Conservation (phyloP, 179 eudicot species). For the Corrigiola litoralis region DNA sequence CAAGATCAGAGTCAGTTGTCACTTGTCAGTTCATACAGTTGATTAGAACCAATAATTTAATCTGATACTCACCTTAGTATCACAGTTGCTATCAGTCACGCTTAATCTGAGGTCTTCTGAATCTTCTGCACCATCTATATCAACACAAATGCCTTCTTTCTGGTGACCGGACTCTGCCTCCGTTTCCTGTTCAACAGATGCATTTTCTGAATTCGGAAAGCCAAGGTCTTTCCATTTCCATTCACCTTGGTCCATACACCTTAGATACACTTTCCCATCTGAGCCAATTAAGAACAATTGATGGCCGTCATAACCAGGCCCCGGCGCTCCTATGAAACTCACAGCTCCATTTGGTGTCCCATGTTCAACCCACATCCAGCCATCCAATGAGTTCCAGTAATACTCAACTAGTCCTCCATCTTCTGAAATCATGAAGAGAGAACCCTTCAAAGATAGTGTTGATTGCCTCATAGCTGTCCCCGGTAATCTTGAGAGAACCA, state of each 20-base stretch:
- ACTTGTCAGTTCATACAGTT: neutral
- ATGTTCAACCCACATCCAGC: constrained; percentile 89
- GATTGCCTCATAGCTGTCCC: constrained; percentile 69
- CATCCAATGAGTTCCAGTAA: constrained; percentile 59
- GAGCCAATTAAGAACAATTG: constrained; percentile 74
- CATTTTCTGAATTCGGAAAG: constrained; percentile 32
- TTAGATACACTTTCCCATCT: constrained; percentile 63
- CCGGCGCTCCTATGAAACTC: constrained; percentile 56
- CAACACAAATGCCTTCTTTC: constrained; percentile 19
- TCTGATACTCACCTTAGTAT: constrained; percentile 51
- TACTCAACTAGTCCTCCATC: constrained; percentile 78
- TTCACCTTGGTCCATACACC: constrained; percentile 43
- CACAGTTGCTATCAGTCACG: constrained; percentile 30
- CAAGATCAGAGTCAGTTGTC: neutral
- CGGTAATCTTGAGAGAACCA: constrained; percentile 56
- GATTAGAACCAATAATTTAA: neutral
- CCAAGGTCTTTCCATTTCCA: constrained; percentile 77
- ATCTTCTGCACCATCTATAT: constrained; percentile 17
- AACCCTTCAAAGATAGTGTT: constrained; percentile 40
- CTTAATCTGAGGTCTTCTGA: constrained; percentile 14
- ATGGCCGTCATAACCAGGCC: constrained; percentile 51
- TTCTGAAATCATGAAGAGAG: constrained; percentile 71
- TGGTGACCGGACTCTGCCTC: constrained; percentile 1
- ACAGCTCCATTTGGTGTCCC: constrained; percentile 61
- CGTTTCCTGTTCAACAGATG: constrained; percentile 17